A percentile compares a stretch with the other conserved stretches of the same genome.
These are phyloP conservation scores for Suillus lakei DNA, from an alignment of 768 basidiomycete genomes.

Conservation along the genomic window DNA sequence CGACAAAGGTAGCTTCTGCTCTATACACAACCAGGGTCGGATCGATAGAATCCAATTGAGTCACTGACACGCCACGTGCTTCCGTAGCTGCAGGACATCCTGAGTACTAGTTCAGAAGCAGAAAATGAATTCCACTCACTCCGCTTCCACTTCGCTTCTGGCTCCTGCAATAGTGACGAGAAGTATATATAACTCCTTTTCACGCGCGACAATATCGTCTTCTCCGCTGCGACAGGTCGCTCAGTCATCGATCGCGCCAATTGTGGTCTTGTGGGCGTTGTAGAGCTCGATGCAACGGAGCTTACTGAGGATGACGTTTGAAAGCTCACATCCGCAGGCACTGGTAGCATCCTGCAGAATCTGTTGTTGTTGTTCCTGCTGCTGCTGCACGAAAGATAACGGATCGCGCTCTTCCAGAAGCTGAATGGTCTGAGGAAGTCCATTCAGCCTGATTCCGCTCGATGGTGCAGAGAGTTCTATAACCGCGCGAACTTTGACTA, in stretches of 20 bases:
- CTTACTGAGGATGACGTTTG: constrained; percentile 65
- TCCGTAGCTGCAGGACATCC: constrained; percentile 65
- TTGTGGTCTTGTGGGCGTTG: constrained; percentile 30
- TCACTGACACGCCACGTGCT: constrained; percentile 87
- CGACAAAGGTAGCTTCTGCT: constrained; percentile 97
- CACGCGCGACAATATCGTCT: constrained; percentile 85
- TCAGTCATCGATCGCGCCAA: constrained; percentile 47
- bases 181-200: constrained; percentile 97
- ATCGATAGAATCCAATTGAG: constrained; percentile 96
- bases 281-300: constrained; percentile 49
- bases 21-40: constrained; percentile 95
- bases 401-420: constrained; percentile 72
- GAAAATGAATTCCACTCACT: constrained; percentile 53
- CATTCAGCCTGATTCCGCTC: constrained; percentile 85
- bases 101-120: constrained; percentile 13
- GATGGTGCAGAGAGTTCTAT: constrained; percentile 83
- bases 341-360: constrained; percentile 74
- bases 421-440: constrained; percentile 71
- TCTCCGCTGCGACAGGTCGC: constrained; percentile 66
- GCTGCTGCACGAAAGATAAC: constrained; percentile 43
- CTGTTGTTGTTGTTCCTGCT: constrained; percentile 61
- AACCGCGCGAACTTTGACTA: constrained; percentile 79
- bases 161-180: constrained; percentile 94
- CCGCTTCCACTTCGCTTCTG: constrained; percentile 95
- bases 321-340: constrained; percentile 68